These are phyloP conservation scores for Sanghuangporus baumii DNA, from an alignment of 1,284 basidiomycete species.

Conservation along the genomic window DNA sequence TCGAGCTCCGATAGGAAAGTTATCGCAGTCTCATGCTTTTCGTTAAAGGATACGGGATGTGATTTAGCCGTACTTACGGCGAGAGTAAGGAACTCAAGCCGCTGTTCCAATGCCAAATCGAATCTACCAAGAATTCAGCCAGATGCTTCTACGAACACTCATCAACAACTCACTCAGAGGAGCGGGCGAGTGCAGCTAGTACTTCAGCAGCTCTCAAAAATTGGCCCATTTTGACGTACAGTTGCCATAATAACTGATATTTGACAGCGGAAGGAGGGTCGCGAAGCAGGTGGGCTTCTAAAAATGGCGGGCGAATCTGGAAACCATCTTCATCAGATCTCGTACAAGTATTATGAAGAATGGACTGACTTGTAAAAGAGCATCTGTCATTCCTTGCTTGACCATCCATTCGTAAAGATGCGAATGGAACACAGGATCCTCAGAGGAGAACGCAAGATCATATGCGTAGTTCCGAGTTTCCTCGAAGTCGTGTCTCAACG, in stretches of 20 bases:
- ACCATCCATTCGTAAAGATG: constrained; percentile 95
- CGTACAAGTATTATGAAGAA: background rate
- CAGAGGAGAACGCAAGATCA: constrained; percentile 75
- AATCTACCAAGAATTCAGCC: constrained; percentile 40
- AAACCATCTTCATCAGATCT: background rate
- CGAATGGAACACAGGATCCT: constrained; percentile 93
- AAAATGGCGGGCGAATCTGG: constrained; percentile 75
- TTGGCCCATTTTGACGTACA: constrained; percentile 88
- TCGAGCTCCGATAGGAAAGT: constrained; percentile 90
- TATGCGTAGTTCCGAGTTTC: constrained; percentile 69
- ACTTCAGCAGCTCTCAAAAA: constrained; percentile 85
- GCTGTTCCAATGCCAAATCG: constrained; percentile 60
- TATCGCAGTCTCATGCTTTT: constrained; percentile 79
- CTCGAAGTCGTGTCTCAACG: constrained; percentile 47
- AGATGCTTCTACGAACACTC: constrained; percentile 1
- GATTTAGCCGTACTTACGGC: constrained; percentile 96
- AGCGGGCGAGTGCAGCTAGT: constrained; percentile 81
- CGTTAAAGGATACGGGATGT: constrained; percentile 71
- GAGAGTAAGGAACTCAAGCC: constrained; percentile 87
- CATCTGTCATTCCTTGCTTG: constrained; percentile 72
- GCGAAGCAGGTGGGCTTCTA: constrained; percentile 83
- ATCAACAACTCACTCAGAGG: constrained; percentile 58
- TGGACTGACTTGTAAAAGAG: constrained; percentile 75
- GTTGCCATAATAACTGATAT: constrained; percentile 93
- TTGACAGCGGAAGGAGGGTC: constrained; percentile 80